Evolutionary conservation across 2,329 filamentous ascomycete genomes (phyloP).

Genomic region (Conoideocrella luteorostrata): DNA sequence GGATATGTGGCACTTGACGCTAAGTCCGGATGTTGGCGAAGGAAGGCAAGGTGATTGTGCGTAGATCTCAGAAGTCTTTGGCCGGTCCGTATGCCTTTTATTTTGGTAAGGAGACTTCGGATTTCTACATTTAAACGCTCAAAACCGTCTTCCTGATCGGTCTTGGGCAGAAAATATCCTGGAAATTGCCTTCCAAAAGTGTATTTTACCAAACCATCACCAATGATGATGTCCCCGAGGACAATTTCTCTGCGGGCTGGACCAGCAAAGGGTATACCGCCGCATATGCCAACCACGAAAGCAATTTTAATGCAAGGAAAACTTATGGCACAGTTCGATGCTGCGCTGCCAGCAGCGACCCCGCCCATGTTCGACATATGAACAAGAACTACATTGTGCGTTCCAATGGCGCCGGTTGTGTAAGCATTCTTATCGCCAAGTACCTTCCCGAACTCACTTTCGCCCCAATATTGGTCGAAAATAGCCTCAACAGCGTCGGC

Average conservation of each 20-base stretch:
- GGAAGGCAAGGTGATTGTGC: neutral
- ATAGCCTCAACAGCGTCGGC: constrained; percentile 13
- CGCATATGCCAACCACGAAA: constrained; percentile 16
- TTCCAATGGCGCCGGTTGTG: constrained; percentile 13
- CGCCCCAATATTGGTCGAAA: constrained; percentile 15
- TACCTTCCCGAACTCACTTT: constrained; percentile 16
- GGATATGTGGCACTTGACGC: neutral
- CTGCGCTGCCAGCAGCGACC: constrained; percentile 7
- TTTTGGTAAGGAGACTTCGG: constrained; percentile 17
- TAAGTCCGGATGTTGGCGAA: neutral
- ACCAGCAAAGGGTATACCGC: constrained; percentile 13
- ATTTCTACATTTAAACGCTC: constrained; percentile 17
- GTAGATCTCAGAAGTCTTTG: neutral
- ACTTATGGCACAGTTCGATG: constrained; percentile 9
- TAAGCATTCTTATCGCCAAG: constrained; percentile 23
- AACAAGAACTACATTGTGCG: constrained; percentile 18
- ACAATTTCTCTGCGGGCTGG: constrained; percentile 12
- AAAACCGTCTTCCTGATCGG: constrained; percentile 15
- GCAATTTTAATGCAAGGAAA: constrained; percentile 14
- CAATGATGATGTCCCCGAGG: constrained; percentile 22
- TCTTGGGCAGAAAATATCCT: constrained; percentile 15
- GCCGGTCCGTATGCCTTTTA: constrained; percentile 5
- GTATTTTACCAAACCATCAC: constrained; percentile 20
- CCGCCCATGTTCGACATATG: constrained; percentile 17
- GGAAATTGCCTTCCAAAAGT: constrained; percentile 21